These are phyloP conservation scores for Suillus decipiens DNA, from an alignment of 768 basidiomycete genomes.

Conservation along the genomic window DNA sequence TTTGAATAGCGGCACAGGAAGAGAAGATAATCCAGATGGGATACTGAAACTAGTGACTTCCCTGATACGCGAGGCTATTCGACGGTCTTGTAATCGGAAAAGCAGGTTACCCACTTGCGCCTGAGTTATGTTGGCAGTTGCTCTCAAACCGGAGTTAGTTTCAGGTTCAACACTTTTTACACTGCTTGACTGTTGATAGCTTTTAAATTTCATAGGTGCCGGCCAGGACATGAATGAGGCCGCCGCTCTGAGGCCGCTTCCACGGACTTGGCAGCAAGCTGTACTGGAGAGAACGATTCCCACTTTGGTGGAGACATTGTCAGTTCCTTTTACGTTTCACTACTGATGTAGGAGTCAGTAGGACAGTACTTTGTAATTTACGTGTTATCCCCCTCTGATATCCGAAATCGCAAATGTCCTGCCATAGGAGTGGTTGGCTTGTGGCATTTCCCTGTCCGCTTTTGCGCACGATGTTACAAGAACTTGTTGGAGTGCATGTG, in stretches of 20 bases:
- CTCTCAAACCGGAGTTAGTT: background rate
- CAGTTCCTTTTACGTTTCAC: too few species aligned
- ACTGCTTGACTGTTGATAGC: background rate
- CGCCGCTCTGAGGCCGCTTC: background rate
- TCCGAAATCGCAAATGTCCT: too few species aligned
- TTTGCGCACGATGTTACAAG: too few species aligned
- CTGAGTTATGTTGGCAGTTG: background rate
- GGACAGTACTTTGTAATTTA: too few species aligned
- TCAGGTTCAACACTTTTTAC: background rate
- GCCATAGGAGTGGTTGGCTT: too few species aligned
- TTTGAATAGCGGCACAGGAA: background rate
- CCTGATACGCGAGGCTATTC: background rate
- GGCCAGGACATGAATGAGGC: background rate
- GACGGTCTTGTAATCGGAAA: background rate
- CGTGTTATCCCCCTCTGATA: too few species aligned
- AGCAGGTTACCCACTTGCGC: background rate
- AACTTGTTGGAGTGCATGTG: too few species aligned
- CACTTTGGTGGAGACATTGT: too few species aligned
- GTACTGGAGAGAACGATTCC: background rate
- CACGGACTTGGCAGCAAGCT: background rate
- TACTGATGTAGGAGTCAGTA: too few species aligned
- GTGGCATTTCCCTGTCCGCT: too few species aligned
- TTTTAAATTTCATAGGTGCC: background rate
- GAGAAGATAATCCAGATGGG: background rate
- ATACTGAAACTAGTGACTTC: background rate